Conservation (phyloP, 1,139 yeast genomes). For the Oligophagozyma castellii region DNA sequence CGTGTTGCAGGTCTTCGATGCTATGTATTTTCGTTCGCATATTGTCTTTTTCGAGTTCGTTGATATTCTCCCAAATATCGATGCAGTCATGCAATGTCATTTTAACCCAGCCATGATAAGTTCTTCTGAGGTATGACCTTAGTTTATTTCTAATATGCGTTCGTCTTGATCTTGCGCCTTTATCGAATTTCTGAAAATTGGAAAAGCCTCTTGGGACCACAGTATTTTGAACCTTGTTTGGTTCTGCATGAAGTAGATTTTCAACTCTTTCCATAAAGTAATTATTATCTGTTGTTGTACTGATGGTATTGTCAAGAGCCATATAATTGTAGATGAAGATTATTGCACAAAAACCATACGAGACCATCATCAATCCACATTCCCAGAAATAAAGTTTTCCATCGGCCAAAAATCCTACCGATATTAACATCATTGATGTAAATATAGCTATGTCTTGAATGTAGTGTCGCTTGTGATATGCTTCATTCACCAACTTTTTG, state of each 20-base stretch:
- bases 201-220: constrained; percentile 1
- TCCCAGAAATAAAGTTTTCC: constrained; percentile 16
- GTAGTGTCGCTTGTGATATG: constrained; percentile 9
- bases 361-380: constrained; percentile 12
- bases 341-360: constrained; percentile 10
- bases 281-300: not conserved
- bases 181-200: constrained; percentile 10
- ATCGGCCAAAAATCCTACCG: constrained; percentile 11
- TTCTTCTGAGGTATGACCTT: constrained; percentile 14
- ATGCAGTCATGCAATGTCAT: constrained; percentile 17
- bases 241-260: not conserved
- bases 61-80: constrained; percentile 19
- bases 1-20: constrained; percentile 3
- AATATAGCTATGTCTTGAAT: constrained; percentile 16
- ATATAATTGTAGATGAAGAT: constrained; percentile 1
- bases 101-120: constrained; percentile 17
- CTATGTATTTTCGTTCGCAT: not conserved
- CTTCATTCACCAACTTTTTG: no score
- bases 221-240: not conserved
- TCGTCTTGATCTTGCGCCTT: constrained; percentile 10
- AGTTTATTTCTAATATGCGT: constrained; percentile 10
- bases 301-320: constrained; percentile 1
- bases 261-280: constrained; percentile 1
- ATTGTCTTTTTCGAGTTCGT: constrained; percentile 5
- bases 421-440: constrained; percentile 8